Base-by-base conservation (phyloP, 2,329 filamentous ascomycete species). In the Colletotrichum tanaceti region DNA sequence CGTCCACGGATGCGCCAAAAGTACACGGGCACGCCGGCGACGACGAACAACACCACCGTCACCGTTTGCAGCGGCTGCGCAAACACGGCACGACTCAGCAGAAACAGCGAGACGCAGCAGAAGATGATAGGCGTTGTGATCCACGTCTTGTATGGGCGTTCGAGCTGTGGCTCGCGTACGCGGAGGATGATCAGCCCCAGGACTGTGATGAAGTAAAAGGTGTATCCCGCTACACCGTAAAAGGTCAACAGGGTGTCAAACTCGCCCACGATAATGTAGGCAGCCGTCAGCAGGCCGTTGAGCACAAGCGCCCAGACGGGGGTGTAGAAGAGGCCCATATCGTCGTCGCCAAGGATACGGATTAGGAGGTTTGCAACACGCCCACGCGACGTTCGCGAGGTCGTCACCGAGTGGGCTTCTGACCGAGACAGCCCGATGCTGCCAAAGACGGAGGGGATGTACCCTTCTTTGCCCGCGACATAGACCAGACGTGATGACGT, bases 61-160 rank as follows among this genome's bases (percentile, higher is more conserved):
- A 97, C 77, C 0, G 95, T 97, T 84, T 99, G 94, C 59, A 97
- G 74, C 5, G 96, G 96, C 80, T 97, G 91, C 39, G 94, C 92
- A 76, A 99, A 96, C 16, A 98, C 90, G 4, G 94, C 94, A 58
- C 96, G 86, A 75, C 90, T 94, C 49, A 99, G 87, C 72, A 99
- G 80, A 77, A 99, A 99, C 72, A 99, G 79, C 77, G 93, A 97
- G 46, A 99, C 96, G 76, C 96, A 99, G 86, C 96, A 99, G 78
- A 99, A 99, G 65, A 98, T 95, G 72, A 99, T 95, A 13, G 96
- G 96, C 2, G 96, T 99, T 0, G 91, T 91, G 75, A 99, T 97
- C 96, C 95, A 99, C 3, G 94, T 97, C 78, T 90, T 91, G 80
- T 99, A 99, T 0, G 96, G 95, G 32, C 96, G 84, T 78, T 98